These are phyloP conservation scores for Curvularia sp. DNA, from an alignment of 2,329 filamentous ascomycete species.

Conservation along the genomic window DNA sequence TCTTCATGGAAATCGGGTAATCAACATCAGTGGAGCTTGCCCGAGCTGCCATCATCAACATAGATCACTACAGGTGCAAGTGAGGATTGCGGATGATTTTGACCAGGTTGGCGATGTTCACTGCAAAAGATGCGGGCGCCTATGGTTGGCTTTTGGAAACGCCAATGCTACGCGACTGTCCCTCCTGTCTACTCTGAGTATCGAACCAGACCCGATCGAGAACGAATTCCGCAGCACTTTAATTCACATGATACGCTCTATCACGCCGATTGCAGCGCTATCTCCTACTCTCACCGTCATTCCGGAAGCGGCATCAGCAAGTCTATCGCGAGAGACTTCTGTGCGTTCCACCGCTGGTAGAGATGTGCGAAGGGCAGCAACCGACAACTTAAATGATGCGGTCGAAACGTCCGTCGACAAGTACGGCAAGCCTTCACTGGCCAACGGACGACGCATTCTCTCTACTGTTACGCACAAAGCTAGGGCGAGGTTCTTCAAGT, in stretches of 20 bases:
- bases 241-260: constrained; percentile 30
- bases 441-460: constrained; percentile 1
- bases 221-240: constrained; percentile 26
- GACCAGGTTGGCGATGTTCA: constrained; percentile 25
- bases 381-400: neutral
- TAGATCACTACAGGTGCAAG: constrained; percentile 27
- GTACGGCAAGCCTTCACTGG: neutral
- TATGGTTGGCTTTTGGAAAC: constrained; percentile 37
- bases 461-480: neutral
- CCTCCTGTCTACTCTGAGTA: constrained; percentile 30
- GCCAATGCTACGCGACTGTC: constrained; percentile 35
- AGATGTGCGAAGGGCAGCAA: neutral
- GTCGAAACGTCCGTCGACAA: neutral
- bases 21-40: constrained; percentile 38
- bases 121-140: constrained; percentile 34
- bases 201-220: constrained; percentile 27
- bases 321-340: constrained; percentile 21
- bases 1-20: constrained; percentile 29
- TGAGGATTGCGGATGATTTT: constrained; percentile 23
- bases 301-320: constrained; percentile 22
- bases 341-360: constrained; percentile 5
- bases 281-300: constrained; percentile 26
- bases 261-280: constrained; percentile 26
- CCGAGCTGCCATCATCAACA: constrained; percentile 40
- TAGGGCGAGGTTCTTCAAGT: constrained; percentile 3